Evolutionary conservation across 2,329 filamentous ascomycete species (phyloP).

Genomic region (Aspergillus floridensis): DNA sequence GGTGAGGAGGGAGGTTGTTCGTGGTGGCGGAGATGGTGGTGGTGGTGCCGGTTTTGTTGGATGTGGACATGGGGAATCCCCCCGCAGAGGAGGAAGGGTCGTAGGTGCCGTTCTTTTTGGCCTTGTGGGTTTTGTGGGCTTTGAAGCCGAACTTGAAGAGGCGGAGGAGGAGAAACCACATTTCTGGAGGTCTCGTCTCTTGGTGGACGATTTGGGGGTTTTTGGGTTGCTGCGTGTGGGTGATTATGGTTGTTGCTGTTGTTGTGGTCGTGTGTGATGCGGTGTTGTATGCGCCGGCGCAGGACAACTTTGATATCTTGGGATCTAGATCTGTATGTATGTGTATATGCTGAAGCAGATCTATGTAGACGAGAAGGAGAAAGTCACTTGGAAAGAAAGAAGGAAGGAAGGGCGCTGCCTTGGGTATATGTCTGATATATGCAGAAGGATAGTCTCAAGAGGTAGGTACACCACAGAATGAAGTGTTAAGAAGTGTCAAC

Average conservation of each 20-base stretch:
- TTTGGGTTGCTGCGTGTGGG: neutral
- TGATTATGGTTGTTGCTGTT: neutral
- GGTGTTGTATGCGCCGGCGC: neutral
- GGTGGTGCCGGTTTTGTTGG: constrained; percentile 12
- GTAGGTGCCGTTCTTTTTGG: constrained; percentile 23
- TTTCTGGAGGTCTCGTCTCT: too few species aligned
- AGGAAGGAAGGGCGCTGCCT: neutral
- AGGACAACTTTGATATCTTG: neutral
- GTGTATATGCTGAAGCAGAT: neutral
- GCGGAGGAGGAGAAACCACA: constrained; percentile 32
- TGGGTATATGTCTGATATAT: too few species aligned
- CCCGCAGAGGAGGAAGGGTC: neutral
- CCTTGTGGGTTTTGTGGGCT: constrained; percentile 32
- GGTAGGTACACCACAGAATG: neutral
- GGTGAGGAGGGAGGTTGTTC: constrained; percentile 16
- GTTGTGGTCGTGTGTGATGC: neutral
- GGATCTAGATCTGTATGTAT: neutral
- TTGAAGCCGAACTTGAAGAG: constrained; percentile 28
- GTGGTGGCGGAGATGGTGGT: constrained; percentile 14
- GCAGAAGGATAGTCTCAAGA: neutral
- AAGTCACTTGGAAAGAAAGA: neutral
- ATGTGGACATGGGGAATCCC: too few species aligned
- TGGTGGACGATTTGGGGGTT: too few species aligned
- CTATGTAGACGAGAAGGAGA: too few species aligned
- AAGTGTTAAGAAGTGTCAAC: neutral